These are phyloP conservation scores for Tetraselmis chui DNA, from an alignment of 139 green algal genomes.

Conservation along the genomic window DNA sequence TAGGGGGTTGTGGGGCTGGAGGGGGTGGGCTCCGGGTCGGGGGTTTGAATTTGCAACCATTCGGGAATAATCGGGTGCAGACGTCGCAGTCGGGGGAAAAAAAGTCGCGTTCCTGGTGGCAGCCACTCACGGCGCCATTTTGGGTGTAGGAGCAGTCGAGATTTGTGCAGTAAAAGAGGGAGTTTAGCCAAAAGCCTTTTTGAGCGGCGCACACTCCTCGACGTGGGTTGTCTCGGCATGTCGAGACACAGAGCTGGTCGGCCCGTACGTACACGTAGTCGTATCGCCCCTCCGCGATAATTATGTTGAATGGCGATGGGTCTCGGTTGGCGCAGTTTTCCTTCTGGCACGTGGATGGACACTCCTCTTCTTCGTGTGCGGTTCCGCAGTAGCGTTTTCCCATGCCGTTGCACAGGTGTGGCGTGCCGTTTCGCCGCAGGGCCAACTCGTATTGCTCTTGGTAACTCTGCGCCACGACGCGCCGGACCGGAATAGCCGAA, in stretches of 20 bases:
- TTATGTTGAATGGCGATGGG: background rate
- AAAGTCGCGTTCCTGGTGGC: background rate
- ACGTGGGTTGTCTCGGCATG: background rate
- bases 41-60: background rate
- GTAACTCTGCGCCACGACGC: background rate
- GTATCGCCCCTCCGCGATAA: background rate
- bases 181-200: background rate
- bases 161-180: background rate
- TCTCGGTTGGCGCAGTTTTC: background rate
- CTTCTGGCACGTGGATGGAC: background rate
- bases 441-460: background rate
- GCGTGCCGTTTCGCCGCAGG: background rate
- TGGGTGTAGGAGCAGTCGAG: background rate
- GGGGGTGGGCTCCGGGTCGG: background rate
- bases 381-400: background rate
- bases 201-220: background rate
- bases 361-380: background rate
- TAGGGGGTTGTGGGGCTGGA: too few species aligned
- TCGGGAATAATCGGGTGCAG: background rate
- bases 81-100: background rate
- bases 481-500: background rate
- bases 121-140: background rate
- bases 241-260: background rate
- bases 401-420: background rate
- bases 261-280: background rate